Evolutionary conservation across 1,284 basidiomycete species (phyloP).

Genomic region (Gymnopus androsaceus): DNA sequence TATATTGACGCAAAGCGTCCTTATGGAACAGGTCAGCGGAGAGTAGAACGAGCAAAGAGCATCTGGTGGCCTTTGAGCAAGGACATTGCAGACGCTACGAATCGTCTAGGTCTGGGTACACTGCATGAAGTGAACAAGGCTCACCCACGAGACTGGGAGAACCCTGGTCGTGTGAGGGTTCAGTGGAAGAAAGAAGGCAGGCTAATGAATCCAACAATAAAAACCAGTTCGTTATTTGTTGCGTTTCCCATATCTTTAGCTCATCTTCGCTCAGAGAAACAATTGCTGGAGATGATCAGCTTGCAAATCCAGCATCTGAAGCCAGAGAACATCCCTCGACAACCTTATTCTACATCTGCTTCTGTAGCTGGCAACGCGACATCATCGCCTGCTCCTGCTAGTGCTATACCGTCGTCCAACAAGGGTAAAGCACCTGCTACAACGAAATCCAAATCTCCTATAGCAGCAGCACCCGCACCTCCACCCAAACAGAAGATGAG

Average conservation of each 20-base stretch:
- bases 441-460: slow-evolving; percentile 33
- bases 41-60: slow-evolving; percentile 77
- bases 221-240: slow-evolving; percentile 66
- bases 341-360: slow-evolving; percentile 55
- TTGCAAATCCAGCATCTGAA: slow-evolving; percentile 75
- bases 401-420: slow-evolving; percentile 23
- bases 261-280: slow-evolving; percentile 60
- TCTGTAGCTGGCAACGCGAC: slow-evolving; percentile 26
- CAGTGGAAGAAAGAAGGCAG: slow-evolving; percentile 84
- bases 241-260: background rate
- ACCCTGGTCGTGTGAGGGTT: slow-evolving; percentile 90
- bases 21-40: slow-evolving; percentile 79
- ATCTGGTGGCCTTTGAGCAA: slow-evolving; percentile 95
- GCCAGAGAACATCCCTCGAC: slow-evolving; percentile 69
- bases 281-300: slow-evolving; percentile 77
- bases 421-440: slow-evolving; percentile 37
- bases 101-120: slow-evolving; percentile 73
- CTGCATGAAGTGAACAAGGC: slow-evolving; percentile 87
- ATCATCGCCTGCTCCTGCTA: slow-evolving; percentile 18
- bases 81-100: slow-evolving; percentile 86
- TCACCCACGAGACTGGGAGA: slow-evolving; percentile 96
- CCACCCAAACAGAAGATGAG: slow-evolving; percentile 24
- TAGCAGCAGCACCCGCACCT: slow-evolving; percentile 38
- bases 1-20: slow-evolving; percentile 96
- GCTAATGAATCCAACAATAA: slow-evolving; percentile 71